phyloP scores from a whole-genome alignment of 2,329 filamentous ascomycete genomes.

The Botrytis aclada region DNA sequence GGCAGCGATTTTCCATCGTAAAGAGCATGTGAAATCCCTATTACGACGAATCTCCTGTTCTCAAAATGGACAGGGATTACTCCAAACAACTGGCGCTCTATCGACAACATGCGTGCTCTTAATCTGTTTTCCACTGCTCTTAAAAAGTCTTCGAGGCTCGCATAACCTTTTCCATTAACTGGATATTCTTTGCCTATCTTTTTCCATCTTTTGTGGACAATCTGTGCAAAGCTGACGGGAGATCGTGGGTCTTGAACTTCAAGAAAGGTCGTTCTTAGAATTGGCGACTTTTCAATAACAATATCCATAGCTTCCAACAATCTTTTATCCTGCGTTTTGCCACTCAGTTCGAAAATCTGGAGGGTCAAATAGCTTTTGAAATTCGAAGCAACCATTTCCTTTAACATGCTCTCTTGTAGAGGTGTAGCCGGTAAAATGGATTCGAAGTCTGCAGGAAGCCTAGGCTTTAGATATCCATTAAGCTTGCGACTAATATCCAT shows the following conservation, averaged over 20 bases:
- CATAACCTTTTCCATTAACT: neutral
- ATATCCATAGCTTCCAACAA: slow-evolving; percentile 60
- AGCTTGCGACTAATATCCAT: slow-evolving; percentile 39
- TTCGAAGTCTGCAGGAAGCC: slow-evolving; percentile 47
- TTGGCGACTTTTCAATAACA: slow-evolving; percentile 60
- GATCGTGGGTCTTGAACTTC: slow-evolving; percentile 61
- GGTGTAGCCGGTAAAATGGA: slow-evolving; percentile 71
- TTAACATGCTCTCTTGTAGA: slow-evolving; percentile 82
- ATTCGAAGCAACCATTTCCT: slow-evolving; percentile 73
- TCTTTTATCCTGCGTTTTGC: slow-evolving; percentile 51
- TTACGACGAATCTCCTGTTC: slow-evolving; percentile 45
- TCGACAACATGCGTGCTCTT: slow-evolving; percentile 39
- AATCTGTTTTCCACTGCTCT: slow-evolving; percentile 43
- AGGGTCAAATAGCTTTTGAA: slow-evolving; percentile 83
- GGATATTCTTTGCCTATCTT: neutral
- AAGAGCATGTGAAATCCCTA: slow-evolving; percentile 81
- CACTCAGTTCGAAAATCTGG: slow-evolving; percentile 63
- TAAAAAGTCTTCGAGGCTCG: slow-evolving; percentile 38
- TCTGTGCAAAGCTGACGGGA: slow-evolving; percentile 53
- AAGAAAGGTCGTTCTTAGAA: slow-evolving; percentile 72
- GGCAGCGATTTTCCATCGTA: slow-evolving; percentile 86
- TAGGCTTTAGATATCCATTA: slow-evolving; percentile 39
- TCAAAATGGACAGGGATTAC: slow-evolving; percentile 50
- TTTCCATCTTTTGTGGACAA: slow-evolving; percentile 41
- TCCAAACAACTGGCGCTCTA: slow-evolving; percentile 28